Base-by-base conservation (phyloP, 2,329 filamentous ascomycete genomes). In the Phyllosticta citriasiana region DNA sequence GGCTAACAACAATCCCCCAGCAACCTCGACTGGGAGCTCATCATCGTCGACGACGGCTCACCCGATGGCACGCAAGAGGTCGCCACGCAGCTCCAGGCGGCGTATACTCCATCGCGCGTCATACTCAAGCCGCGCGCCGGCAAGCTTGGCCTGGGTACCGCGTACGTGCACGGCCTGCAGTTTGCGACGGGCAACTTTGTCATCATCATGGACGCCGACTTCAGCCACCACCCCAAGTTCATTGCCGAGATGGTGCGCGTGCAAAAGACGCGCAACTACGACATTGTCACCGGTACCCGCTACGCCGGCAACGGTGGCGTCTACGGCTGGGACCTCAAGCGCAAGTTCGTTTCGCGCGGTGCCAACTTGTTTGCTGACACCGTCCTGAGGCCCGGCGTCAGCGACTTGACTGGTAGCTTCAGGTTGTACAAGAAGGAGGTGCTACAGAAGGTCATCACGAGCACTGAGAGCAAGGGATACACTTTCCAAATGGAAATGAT, bases 401-500 rank as follows among this genome's bases (percentile, higher is more conserved):
- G 90, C 73, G 94, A 99, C 76, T 78, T 99, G 73, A 99, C 94
- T 35, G 94, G 94, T 56, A 93, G 88, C 73, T 99, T 97, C 78
- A 81, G 94, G 65, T 76, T 99, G 74, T 99, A 99, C 77, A 97
- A 96, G 86, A 91, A 88, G 78, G 79, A 81, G 63, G 90, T 96
- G 64, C 77, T 99, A 71, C 84, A 96, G 75, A 92, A 90, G 80
- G 91, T 96, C 62, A 97, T 99, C 69, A 80, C 82, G 71, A 90
- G 84, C 76, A 97, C 91, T 8, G 88, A 97, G 81, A 94, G 90
- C 73, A 96, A 97, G 79, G 94, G 94, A 2, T 99, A 97, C 75
- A 93, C 89, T 51, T 99, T 99, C 82, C 94, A 99, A 84, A 99
- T 99, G 94, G 93, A 97, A 82, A 88, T 99, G 86, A 97, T 97